These are phyloP conservation scores for Ganoderma meredithae DNA, from an alignment of 1,284 basidiomycete genomes.

Conservation along the genomic window DNA sequence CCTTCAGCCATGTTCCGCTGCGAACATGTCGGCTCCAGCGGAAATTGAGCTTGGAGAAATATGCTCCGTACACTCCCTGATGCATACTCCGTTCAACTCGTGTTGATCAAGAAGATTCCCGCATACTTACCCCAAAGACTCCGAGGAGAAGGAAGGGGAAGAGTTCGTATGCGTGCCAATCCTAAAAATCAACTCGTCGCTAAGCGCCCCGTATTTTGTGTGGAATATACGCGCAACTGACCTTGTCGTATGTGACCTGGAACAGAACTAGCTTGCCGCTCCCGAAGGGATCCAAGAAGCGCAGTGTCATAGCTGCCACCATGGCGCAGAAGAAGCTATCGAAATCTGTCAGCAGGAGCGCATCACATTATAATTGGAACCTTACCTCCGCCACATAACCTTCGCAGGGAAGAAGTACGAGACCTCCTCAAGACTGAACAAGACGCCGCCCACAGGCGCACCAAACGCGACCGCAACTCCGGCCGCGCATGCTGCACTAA, in stretches of 20 bases:
- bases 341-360: background rate
- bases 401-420: conserved; percentile 97
- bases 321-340: conserved; percentile 92
- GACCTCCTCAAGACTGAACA: conserved; percentile 94
- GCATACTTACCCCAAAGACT: conserved; percentile 74
- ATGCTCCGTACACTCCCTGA: conserved; percentile 92
- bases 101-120: no score
- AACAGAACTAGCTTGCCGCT: conserved; percentile 87
- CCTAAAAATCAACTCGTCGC: conserved; percentile 50
- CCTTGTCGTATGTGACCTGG: conserved; percentile 90
- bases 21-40: conserved; percentile 88
- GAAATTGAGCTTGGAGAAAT: conserved; percentile 92
- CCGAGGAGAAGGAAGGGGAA: conserved; percentile 88
- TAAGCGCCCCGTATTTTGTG: background rate
- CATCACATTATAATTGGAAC: background rate
- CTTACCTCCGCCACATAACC: conserved; percentile 91
- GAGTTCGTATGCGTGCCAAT: conserved; percentile 90
- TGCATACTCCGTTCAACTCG: background rate
- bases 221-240: conserved; percentile 36
- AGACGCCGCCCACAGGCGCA: conserved; percentile 91
- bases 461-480: conserved; percentile 94
- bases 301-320: conserved; percentile 90
- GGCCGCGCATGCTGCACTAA: conserved; percentile 92
- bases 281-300: conserved; percentile 92
- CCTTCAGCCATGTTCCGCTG: conserved; percentile 80